A percentile compares a stretch with the other conserved stretches of the same genome.
Evolutionary conservation across 768 basidiomycete genomes (phyloP).

Genomic region (Suillus lakei): DNA sequence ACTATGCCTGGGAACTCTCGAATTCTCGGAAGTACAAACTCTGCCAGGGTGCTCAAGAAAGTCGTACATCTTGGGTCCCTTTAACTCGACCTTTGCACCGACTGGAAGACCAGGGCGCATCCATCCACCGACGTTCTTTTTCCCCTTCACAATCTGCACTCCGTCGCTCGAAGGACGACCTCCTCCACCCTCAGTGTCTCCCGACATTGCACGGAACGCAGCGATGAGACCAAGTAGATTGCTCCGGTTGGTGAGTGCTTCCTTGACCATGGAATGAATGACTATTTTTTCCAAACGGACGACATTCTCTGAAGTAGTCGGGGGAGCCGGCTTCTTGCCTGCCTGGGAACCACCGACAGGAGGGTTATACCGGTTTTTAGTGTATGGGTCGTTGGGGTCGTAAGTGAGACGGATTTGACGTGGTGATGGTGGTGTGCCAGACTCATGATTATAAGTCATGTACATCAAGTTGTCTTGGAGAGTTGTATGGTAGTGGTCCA

Average conservation of each 20-base stretch:
- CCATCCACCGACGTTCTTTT: constrained; percentile 81
- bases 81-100: constrained; percentile 89
- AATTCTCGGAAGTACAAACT: constrained; percentile 94
- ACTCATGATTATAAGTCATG: constrained; percentile 87
- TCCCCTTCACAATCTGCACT: constrained; percentile 74
- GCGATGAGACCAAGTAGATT: constrained; percentile 85
- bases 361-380: constrained; percentile 75
- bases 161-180: constrained; percentile 73
- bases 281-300: constrained; percentile 82
- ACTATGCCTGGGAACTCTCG: constrained; percentile 88
- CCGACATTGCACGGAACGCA: constrained; percentile 85
- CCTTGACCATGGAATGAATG: constrained; percentile 86
- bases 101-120: constrained; percentile 81
- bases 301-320: constrained; percentile 69
- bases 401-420: constrained; percentile 68
- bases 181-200: constrained; percentile 76
- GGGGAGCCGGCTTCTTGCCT: constrained; percentile 69
- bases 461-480: constrained; percentile 92
- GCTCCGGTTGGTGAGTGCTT: constrained; percentile 70
- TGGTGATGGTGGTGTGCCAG: constrained; percentile 53
- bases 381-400: constrained; percentile 83
- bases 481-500: constrained; percentile 83
- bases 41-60: constrained; percentile 86
- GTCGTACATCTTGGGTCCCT: constrained; percentile 93
- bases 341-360: constrained; percentile 73